Evolutionary conservation across 176 grass and related monocot genomes (phyloP), one percentile per base, ranked within the genome.

Genomic region (Oryza australiensis): DNA sequence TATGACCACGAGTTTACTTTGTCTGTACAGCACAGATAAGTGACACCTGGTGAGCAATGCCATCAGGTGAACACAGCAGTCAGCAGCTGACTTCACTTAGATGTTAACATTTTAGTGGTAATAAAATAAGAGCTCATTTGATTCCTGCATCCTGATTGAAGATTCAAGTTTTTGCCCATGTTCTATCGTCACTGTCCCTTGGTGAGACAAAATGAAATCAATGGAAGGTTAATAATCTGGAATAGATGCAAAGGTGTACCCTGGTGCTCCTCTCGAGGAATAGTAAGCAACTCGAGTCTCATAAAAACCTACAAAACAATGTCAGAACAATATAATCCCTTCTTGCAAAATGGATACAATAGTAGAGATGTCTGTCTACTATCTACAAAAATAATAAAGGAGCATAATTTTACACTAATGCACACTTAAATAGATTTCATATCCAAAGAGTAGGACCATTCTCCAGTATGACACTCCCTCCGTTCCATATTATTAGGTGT

Each of bases 241-340:
- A 72, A 98, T 95, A 37, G 95, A 84, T 32, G 90, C 76, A 89
- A 93, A 98, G 14, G 82, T 84, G 46, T 95, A 98, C 35, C 95
- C 92, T 24, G 85, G 92, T 26, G 95, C 95, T 70, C 92, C 95
- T 79, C 90, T 94, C 92, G 88, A 98, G 24, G 95, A 98, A 81
- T 95, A 98, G 76, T 98, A 98, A 66, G 92, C 92, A 85, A 98
- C 89, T 23, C 92, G 88, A 83, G 90, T 95, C 82, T 98, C 95
- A 46, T 95, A 98, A 73, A 95, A 95, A 38, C 92, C 92, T 95
- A 85, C n/a, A 90, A 71, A 83, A 51, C 26, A 49, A 22, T 26
- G 10, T 48, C 11, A 72, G 23, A 77, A 57, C 43, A 20, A 64
- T 24, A 22, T 71, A 34, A 75, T 49, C 24, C 24, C 4, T 12